A percentile compares a stretch with the other conserved stretches of the same genome.
Conservation (phyloP, 192 early-diverging fungal species). For the Chytriomyces confervae region DNA sequence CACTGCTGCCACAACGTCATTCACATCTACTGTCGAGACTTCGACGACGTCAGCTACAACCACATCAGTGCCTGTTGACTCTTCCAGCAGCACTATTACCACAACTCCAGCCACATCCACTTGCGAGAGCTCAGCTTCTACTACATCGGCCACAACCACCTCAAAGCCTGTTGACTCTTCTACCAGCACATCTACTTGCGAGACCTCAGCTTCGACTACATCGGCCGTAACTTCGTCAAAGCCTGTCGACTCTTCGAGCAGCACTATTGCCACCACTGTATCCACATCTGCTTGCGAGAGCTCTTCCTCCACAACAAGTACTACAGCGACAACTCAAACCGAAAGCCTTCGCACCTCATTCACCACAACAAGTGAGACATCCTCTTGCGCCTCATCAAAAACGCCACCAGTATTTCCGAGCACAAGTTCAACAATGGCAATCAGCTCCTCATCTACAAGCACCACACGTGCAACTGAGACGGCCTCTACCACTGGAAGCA, state of each 20-base stretch:
- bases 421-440: background rate
- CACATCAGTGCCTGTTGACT: background rate
- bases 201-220: background rate
- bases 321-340: background rate
- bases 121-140: background rate
- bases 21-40: background rate
- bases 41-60: background rate
- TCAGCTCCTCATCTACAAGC: background rate
- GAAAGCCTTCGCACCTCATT: too few species aligned
- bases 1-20: background rate
- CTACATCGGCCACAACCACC: background rate
- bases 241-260: background rate
- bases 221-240: background rate
- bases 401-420: background rate
- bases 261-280: background rate
- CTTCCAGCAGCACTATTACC: background rate
- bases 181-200: background rate
- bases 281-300: background rate
- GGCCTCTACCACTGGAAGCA: too few species aligned
- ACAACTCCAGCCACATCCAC: background rate
- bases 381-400: background rate
- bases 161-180: background rate
- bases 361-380: background rate
- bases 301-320: constrained; percentile 1
- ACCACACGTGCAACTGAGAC: background rate